Base-by-base conservation (phyloP, 2,329 filamentous ascomycete species). In the Pseudomassariella vexata region DNA sequence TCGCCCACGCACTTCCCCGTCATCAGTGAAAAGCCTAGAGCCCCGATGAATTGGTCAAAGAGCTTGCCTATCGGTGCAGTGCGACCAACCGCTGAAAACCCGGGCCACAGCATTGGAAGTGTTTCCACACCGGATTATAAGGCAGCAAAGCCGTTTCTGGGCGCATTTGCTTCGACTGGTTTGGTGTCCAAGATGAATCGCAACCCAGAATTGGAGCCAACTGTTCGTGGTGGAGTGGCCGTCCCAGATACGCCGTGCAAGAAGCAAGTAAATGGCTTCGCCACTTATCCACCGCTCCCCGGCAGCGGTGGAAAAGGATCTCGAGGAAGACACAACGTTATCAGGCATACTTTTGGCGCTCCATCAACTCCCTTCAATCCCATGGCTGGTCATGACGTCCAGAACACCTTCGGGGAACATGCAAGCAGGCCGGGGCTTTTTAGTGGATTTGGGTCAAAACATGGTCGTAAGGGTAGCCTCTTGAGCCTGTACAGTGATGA, bases 231-330 rank as follows among this genome's bases (percentile, higher is more conserved):
- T 19, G 44, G 45, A 17, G 42, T 36, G 14, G 72, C 75, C 19
- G 89, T 94, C 69, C 90, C 92, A 1, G 92, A 96, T 53, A 98
- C 92, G 2, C 92, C 92, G 1, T 96, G 92, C 61, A 98, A 96
- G 65, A 88, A 92, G 53, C 80, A 83, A 32, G 66, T 71, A 5
- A 80, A 77, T 44, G 63, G 82, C 36, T 76, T 89, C 60, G 70
- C 83, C 47, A 76, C 83, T 31, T 74, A 74, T 57, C 76, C 79
- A 1, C 73, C 70, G 2, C 65, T 65, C 1, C 64, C 47, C 7
- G 78, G 77, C 32, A 80, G 72, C 44, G 66, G 68, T 7, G 68
- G 81, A 34, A 83, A 82, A 59, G n/a, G n/a, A n/a, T 62, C 70
- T 52, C 73, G 72, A 28, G 66, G 78, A 53, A 73, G 73, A 46